These are phyloP conservation scores for Colletotrichum tropicicola DNA, from an alignment of 2,329 filamentous ascomycete species.

Conservation along the genomic window DNA sequence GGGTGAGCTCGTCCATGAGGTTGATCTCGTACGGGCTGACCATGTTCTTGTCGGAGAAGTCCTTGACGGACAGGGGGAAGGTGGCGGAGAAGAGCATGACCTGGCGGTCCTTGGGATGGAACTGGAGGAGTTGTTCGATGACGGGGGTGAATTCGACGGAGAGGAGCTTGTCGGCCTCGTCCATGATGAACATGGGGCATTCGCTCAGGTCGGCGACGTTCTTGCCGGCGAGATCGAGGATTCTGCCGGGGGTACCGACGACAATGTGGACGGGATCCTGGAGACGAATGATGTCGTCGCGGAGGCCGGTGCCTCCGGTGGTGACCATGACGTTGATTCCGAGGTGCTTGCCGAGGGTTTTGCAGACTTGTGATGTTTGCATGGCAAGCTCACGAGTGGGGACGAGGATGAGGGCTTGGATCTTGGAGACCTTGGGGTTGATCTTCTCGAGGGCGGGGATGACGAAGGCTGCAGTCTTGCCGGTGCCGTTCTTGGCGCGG, in stretches of 20 bases:
- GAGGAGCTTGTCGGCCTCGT: constrained; percentile 97
- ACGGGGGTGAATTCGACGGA: constrained; percentile 97
- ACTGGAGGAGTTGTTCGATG: constrained; percentile 93
- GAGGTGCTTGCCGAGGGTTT: constrained; percentile 96
- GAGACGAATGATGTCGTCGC: constrained; percentile 95
- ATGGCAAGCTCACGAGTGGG: constrained; percentile 96
- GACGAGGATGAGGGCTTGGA: constrained; percentile 94
- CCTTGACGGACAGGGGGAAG: constrained; percentile 96
- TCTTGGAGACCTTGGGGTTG: constrained; percentile 96
- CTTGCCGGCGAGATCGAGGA: constrained; percentile 95
- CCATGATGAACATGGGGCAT: constrained; percentile 99
- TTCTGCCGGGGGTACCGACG: constrained; percentile 95
- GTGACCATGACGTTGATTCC: constrained; percentile 99
- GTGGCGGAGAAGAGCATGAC: constrained; percentile 99
- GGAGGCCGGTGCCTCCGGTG: constrained; percentile 92
- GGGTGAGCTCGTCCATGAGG: constrained; percentile 97
- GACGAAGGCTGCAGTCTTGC: constrained; percentile 97
- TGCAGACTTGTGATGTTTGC: constrained; percentile 99
- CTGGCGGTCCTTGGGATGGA: constrained; percentile 96
- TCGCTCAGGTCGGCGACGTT: constrained; percentile 95
- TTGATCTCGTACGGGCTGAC: constrained; percentile 97
- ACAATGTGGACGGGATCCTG: constrained; percentile 97
- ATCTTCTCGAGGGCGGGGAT: constrained; percentile 95
- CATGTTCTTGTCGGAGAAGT: constrained; percentile 99
- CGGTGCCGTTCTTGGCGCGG: constrained; percentile 97